Evolutionary conservation across 371 early-diverging fungal genomes (phyloP).

Genomic region (Thermomucor indicae-seudaticae): DNA sequence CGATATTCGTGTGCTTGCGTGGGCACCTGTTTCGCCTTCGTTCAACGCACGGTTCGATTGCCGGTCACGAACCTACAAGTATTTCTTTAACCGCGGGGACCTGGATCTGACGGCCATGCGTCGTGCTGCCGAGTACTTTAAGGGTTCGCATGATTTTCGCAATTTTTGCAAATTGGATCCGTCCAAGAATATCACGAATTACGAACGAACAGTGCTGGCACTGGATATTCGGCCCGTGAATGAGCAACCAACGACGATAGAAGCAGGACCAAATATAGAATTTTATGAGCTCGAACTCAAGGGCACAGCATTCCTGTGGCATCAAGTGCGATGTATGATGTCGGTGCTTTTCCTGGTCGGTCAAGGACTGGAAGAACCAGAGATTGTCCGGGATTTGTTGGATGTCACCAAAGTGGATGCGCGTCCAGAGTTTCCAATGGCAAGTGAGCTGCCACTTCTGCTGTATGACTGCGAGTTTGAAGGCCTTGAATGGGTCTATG

Average conservation of each 20-base stretch:
- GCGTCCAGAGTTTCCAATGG: slow-evolving; percentile 55
- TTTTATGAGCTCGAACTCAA: slow-evolving; percentile 67
- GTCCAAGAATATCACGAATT: slow-evolving; percentile 72
- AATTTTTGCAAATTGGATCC: slow-evolving; percentile 94
- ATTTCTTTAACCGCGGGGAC: slow-evolving; percentile 79
- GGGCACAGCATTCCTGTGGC: slow-evolving; percentile 94
- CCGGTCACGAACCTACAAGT: slow-evolving; percentile 83
- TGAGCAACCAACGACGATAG: not conserved
- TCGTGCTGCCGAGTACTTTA: slow-evolving; percentile 61
- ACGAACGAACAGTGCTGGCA: slow-evolving; percentile 65
- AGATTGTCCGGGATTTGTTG: slow-evolving; percentile 30
- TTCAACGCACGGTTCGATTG: slow-evolving; percentile 94
- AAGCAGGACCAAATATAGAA: slow-evolving; percentile 21
- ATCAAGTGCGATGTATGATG: slow-evolving; percentile 97
- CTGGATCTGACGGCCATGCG: slow-evolving; percentile 72
- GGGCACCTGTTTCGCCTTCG: slow-evolving; percentile 75
- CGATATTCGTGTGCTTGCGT: slow-evolving; percentile 89
- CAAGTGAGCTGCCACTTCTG: slow-evolving; percentile 83
- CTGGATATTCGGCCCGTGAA: slow-evolving; percentile 61
- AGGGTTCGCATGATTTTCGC: slow-evolving; percentile 90
- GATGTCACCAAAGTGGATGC: slow-evolving; percentile 26
- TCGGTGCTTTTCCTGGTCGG: slow-evolving; percentile 86
- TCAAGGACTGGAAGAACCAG: slow-evolving; percentile 39
- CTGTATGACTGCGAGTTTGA: slow-evolving; percentile 87
- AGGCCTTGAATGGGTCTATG: slow-evolving; percentile 46